Base-by-base conservation (phyloP, 2,329 filamentous ascomycete species). In the Beauveria caledonica region DNA sequence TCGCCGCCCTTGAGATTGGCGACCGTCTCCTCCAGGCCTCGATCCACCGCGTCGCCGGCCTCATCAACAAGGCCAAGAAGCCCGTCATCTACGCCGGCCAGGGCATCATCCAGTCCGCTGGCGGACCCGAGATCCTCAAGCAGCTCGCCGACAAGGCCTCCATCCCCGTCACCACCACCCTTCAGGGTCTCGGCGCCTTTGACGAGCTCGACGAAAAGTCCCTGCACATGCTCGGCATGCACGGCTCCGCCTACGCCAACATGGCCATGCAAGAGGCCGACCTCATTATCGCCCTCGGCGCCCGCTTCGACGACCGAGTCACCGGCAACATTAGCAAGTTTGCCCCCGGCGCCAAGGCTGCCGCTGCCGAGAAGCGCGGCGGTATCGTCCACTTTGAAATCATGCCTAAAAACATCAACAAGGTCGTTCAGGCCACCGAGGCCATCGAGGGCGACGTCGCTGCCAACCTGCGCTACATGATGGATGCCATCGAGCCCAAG, bases 351-450 rank as follows among this genome's bases (percentile, higher is more conserved):
- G 94, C 94, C 49, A 94, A 89, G 77, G 84, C 86, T 15, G 94
- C 94, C 0, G 93, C 91, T 5, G 80, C 83, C 11, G 90, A 96
- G 77, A 86, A 86, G 58, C 89, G 92, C 64, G 94, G 94, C 68
- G 94, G 94, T 70, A 97, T 99, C 68, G 84, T 97, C 17, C 93
- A 99, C 76, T 97, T 97, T 70, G 93, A 97, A 73, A 93, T 99
- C 69, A 89, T 97, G 88, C 93, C 94, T 68, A 99, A 99, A 86
- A 97, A 99, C 80, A 97, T 97, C 78, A 97, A 97, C 86, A 99
- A 97, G 83, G 92, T 97, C 46, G 89, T 99, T 15, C 91, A 97
- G 77, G 92, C 93, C 8, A 97, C 90, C 46, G 92, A 97, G 77
- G 93, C 94, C 50, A 87, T 97, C 19, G 93, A 96, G 76, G 94